These are phyloP conservation scores for Teratosphaeria epicoccoides DNA, from an alignment of 2,329 filamentous ascomycete genomes.

Conservation along the genomic window DNA sequence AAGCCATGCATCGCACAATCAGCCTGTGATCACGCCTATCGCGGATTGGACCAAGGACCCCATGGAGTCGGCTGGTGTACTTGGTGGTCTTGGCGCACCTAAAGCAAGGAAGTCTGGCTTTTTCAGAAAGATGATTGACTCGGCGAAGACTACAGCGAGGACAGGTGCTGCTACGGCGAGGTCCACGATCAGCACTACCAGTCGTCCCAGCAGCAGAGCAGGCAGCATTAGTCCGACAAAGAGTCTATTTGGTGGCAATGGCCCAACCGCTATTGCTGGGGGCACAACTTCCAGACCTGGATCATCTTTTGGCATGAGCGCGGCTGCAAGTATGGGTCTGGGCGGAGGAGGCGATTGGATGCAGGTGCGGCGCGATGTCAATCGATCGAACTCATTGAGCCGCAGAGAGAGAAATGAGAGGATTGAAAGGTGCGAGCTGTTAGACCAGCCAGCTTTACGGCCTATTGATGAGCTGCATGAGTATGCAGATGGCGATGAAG, in stretches of 20 bases:
- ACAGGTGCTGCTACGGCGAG: conserved; percentile 76
- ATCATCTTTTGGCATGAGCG: conserved; percentile 18
- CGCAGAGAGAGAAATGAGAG: conserved; percentile 77
- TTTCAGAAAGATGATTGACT: conserved; percentile 90
- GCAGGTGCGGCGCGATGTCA: conserved; percentile 91
- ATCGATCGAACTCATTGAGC: conserved; percentile 86
- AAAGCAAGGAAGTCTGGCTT: conserved; percentile 70
- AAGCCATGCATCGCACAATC: conserved; percentile 56
- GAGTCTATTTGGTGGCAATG: conserved; percentile 33
- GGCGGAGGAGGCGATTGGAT: conserved; percentile 72
- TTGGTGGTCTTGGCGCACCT: conserved; percentile 67
- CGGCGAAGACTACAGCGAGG: conserved; percentile 67
- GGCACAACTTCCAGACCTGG: conserved; percentile 27
- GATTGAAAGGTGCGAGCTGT: conserved; percentile 83
- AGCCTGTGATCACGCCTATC: conserved; percentile 53
- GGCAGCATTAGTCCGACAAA: conserved; percentile 38
- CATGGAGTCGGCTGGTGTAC: conserved; percentile 54
- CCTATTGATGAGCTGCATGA: conserved; percentile 83
- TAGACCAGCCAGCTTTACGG: conserved; percentile 78
- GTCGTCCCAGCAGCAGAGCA: conserved; percentile 23
- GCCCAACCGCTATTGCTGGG: conserved; percentile 45
- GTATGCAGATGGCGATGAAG: conserved; percentile 80
- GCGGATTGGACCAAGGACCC: conserved; percentile 49
- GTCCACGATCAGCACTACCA: conserved; percentile 61
- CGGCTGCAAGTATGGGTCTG: conserved; percentile 61